Evolutionary conservation across 1,284 basidiomycete species (phyloP).

Genomic region (Malassezia arunalokei): DNA sequence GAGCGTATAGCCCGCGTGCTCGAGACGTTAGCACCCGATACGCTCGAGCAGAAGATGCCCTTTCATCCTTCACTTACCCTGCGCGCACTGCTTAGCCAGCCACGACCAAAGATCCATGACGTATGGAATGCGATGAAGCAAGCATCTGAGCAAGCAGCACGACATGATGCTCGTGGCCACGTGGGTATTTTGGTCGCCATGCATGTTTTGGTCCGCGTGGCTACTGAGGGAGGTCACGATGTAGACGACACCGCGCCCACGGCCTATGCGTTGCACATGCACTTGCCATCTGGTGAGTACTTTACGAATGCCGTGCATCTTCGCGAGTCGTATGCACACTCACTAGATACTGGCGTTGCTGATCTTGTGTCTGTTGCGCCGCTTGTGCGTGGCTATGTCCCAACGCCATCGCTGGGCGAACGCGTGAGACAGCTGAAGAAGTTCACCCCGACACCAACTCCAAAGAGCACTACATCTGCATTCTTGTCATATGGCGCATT

Average conservation of each 20-base stretch:
- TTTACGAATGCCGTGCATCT: conserved; percentile 35
- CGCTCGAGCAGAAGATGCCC: background rate
- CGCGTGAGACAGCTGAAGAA: conserved; percentile 2
- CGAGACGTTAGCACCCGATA: background rate
- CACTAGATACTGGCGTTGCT: conserved; percentile 28
- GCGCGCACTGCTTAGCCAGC: background rate
- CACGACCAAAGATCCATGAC: background rate
- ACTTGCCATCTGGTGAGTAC: conserved; percentile 35
- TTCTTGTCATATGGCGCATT: conserved; percentile 35
- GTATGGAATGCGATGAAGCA: background rate
- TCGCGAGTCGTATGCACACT: conserved; percentile 5
- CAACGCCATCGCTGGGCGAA: conserved; percentile 21
- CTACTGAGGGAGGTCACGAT: background rate
- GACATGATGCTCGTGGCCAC: background rate
- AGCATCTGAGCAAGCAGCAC: background rate
- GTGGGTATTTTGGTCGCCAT: background rate
- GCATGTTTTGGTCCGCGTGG: background rate
- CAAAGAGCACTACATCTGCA: conserved; percentile 5
- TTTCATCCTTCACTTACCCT: background rate
- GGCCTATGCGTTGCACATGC: conserved; percentile 35
- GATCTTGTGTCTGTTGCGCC: conserved; percentile 31
- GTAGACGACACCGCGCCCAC: background rate
- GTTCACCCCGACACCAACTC: background rate
- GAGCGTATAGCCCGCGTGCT: background rate
- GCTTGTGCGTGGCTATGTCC: conserved; percentile 15